A percentile compares a stretch with the other conserved stretches of the same genome.
Conservation (phyloP, 139 green algal species). For the Haematococcus lacustris region DNA sequence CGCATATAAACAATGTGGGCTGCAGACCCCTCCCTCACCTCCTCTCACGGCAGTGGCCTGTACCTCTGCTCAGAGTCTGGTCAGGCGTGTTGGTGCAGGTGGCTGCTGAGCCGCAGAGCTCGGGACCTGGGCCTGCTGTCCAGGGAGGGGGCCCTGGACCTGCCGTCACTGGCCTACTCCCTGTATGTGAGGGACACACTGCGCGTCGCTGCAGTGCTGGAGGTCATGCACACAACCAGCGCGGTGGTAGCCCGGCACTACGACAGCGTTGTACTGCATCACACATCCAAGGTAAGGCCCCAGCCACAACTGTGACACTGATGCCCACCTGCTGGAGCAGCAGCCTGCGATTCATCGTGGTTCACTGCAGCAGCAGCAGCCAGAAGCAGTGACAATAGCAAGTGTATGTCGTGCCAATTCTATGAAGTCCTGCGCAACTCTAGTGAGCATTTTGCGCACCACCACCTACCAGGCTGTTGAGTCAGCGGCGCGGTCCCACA, state of each 20-base stretch:
- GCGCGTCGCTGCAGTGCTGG: conserved; percentile 11
- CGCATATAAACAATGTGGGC: not conserved
- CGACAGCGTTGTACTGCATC: too few relatives aligned
- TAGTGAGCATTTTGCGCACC: too few relatives aligned
- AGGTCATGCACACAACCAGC: conserved; percentile 6
- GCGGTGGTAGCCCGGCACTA: not conserved
- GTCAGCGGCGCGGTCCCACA: too few relatives aligned
- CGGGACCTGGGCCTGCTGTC: conserved; percentile 26
- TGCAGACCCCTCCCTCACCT: not conserved
- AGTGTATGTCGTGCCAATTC: too few relatives aligned
- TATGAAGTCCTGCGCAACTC: too few relatives aligned
- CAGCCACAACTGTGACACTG: too few relatives aligned
- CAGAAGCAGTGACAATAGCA: too few relatives aligned
- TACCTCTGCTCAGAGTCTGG: not conserved
- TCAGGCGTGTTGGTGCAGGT: conserved; percentile 12
- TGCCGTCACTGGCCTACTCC: conserved; percentile 12
- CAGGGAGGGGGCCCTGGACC: conserved; percentile 10
- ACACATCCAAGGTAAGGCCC: too few relatives aligned
- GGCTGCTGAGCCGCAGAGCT: conserved; percentile 20
- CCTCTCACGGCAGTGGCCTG: not conserved
- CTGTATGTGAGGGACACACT: conserved; percentile 18
- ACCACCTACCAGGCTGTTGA: too few relatives aligned
- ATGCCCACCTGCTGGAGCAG: too few relatives aligned
- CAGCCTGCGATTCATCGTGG: too few relatives aligned
- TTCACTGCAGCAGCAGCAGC: too few relatives aligned